Base-by-base conservation (phyloP, 306 rosid genomes). In the Rubus parviflorus region DNA sequence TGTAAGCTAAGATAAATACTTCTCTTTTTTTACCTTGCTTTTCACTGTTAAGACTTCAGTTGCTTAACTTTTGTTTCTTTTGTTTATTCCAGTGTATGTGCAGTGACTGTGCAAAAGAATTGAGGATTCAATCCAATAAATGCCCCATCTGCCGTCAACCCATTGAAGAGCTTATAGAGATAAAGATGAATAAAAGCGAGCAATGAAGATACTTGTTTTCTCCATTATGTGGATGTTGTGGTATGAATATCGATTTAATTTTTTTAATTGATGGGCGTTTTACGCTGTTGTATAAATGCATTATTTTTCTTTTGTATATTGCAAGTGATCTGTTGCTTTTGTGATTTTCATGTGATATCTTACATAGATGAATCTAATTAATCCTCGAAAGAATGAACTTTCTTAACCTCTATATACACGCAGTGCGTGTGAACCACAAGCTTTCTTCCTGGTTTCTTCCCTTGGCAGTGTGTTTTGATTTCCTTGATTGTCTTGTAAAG, bases 71-170 rank as follows among this genome's bases (percentile, higher is more conserved):
- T 83, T 67, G 75, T 41, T 23, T 58, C 52, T 46, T 60, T 69
- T 75, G 68, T 80, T n/a, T 79, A 51, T 66, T 79, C 40, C 88
- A 94, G 97, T 94, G 97, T 77, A 78, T 92, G 98, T 94, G 98
- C 87, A 80, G 93, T 63, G 97, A 89, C 23, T 90, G 94, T 86
- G 96, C 98, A 61, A 90, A 94, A 79, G 93, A 81, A 60, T 81
- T 92, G 87, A 87, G 86, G 71, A 86, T 84, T 73, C 97, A 86
- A 77, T 85, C 93, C 73, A 92, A 92, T 77, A 90, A 90, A 73
- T 94, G 98, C 86, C 98, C 98, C 17, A 89, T 94, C 73, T 94
- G 98, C 75, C 93, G 97, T 77, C 97, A 94, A 77, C 86, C 94
- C 46, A 92, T 94, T 19, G 88, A 89, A 77, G 93, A 90, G 79